Evolutionary conservation across 2,329 filamentous ascomycete species (phyloP).

Genomic region (Epichloe aotearoae): DNA sequence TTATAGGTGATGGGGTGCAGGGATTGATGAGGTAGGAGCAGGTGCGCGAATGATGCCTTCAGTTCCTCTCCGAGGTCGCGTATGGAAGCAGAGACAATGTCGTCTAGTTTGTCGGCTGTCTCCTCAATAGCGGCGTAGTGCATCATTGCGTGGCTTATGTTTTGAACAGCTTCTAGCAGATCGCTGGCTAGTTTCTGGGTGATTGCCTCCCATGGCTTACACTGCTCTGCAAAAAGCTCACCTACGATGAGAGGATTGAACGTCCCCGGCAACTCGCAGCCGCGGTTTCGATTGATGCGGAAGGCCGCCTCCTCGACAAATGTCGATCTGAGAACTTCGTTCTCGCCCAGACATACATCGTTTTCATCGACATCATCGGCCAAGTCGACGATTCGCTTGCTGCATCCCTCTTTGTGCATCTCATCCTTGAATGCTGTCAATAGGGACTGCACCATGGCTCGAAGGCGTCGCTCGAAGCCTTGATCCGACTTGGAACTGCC

Average conservation of each 20-base stretch:
- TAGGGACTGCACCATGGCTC: constrained; percentile 37
- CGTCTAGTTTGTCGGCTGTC: constrained; percentile 7
- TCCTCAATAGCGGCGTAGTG: constrained; percentile 8
- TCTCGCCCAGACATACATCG: background rate
- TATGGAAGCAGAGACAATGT: constrained; percentile 9
- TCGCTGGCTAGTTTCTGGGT: constrained; percentile 14
- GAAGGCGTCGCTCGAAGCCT: constrained; percentile 31
- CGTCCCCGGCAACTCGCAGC: constrained; percentile 43
- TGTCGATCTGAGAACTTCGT: constrained; percentile 2
- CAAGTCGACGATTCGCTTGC: constrained; percentile 15
- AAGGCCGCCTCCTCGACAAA: constrained; percentile 10
- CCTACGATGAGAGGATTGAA: constrained; percentile 47
- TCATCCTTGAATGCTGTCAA: constrained; percentile 27
- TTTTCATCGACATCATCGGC: constrained; percentile 4
- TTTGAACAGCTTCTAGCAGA: constrained; percentile 5
- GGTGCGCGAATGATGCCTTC: constrained; percentile 26
- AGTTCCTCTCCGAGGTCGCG: constrained; percentile 13
- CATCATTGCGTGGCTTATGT: constrained; percentile 4
- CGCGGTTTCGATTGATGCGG: constrained; percentile 12
- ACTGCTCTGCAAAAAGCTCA: constrained; percentile 49
- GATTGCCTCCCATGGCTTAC: constrained; percentile 36
- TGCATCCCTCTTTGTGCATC: constrained; percentile 30
- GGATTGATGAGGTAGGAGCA: constrained; percentile 29
- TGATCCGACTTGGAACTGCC: constrained; percentile 15
- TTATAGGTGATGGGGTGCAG: constrained; percentile 42